Base-by-base conservation (phyloP, 345 rosid species). In the Bruguiera gymnorhiza region DNA sequence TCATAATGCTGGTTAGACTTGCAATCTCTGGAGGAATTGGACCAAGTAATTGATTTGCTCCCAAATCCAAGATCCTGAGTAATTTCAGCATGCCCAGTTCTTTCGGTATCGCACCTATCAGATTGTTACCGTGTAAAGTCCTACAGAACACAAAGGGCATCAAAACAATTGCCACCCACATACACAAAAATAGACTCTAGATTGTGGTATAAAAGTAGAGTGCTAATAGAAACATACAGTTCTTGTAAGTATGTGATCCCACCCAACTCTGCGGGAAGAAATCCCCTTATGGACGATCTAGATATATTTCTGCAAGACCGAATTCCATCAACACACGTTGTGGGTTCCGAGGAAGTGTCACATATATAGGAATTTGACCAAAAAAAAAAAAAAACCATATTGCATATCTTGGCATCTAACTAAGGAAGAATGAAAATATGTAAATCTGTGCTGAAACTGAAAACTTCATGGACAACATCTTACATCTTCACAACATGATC, bases 401-500 rank as follows among this genome's bases (percentile, higher is more conserved):
- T 50, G 18, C 1, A 31, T 23, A 8, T 31, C 59, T 55, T 23
- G 61, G 58, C 51, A 50, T 71, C 53, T 29, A 67, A 70, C 46
- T 51, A 30, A 3, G 56, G 54, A 68, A 77, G 66, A 31, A 30
- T 3, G 54, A 31, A 60, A 6, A 21, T 8, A 21, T 8, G 23
- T n/a, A 43, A 70, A 31, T 32, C 20, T 43, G 65, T 72, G 23
- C 20, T 23, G n/a, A 5, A n/a, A 53, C 3, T 29, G 54, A 39
- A 31, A 63, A 60, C 21, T 23, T n/a, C 34, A 50, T 26, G 39
- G 13, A 53, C 36, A 77, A 65, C 26, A 64, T 57, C 87, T 88
- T 83, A 96, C 99, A 96, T 86, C 83, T 84, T 92, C 59, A 82
- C 62, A 39, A 96, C 93, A 83, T 89, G 97, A 70, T 86, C 88